Conservation (phyloP, 352 stramenopile species). For the Aphanomyces invadans region DNA sequence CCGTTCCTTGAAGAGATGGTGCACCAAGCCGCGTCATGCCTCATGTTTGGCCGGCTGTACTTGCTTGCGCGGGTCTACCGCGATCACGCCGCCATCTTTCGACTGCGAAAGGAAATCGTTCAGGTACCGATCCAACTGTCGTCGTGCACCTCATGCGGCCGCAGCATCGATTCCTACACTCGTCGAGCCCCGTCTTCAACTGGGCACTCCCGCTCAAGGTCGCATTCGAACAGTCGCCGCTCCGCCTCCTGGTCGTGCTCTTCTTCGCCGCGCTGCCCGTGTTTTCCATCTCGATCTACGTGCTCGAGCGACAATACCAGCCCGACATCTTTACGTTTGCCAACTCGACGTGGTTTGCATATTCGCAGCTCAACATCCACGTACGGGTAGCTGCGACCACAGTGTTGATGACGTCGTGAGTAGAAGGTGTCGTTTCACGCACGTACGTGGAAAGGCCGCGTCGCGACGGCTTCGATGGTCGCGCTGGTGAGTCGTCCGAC, state of each 20-base stretch:
- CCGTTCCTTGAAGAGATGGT: not conserved
- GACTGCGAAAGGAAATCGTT: not conserved
- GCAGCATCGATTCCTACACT: not conserved
- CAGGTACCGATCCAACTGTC: not conserved
- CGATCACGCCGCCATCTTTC: not conserved
- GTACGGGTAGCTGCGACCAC: not conserved
- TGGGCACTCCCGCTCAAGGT: not conserved
- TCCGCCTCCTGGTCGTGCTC: not conserved
- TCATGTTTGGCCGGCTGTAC: slow-evolving; percentile 7
- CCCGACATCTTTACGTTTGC: not conserved
- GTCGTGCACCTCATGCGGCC: not conserved
- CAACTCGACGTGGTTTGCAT: not conserved
- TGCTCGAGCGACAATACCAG: not conserved
- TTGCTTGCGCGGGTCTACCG: not conserved
- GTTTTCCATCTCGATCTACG: not conserved
- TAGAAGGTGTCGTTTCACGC: not conserved
- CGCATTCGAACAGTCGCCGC: not conserved
- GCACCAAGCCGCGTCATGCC: not conserved
- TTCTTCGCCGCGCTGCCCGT: not conserved
- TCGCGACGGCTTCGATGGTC: not conserved
- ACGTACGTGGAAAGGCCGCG: not conserved
- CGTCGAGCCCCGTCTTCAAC: not conserved
- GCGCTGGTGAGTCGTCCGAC: not conserved
- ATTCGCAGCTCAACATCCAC: not conserved
- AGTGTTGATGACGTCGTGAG: not conserved